These are phyloP conservation scores for Mariannaea sp. DNA, from an alignment of 2,329 filamentous ascomycete genomes.

Conservation along the genomic window DNA sequence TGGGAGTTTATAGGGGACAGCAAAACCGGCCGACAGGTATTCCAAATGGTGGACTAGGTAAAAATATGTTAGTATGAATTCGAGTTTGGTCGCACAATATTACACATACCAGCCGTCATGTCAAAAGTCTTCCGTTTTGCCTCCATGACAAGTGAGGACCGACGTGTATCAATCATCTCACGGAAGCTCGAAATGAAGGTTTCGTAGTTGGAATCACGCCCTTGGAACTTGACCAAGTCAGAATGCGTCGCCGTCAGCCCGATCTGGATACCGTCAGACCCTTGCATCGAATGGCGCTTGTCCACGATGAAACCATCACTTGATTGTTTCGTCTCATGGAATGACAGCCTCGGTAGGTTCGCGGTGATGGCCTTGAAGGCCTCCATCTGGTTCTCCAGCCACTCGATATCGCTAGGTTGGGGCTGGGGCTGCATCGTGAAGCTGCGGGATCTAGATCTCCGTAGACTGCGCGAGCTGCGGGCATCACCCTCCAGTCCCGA, in stretches of 20 bases:
- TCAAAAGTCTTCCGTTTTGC: slow-evolving; percentile 15
- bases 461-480: not conserved
- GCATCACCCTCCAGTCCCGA: slow-evolving; percentile 9
- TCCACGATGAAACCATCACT: slow-evolving; percentile 15
- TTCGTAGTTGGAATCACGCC: slow-evolving; percentile 15
- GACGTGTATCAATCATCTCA: slow-evolving; percentile 8
- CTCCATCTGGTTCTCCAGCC: slow-evolving; percentile 20
- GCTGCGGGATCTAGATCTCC: slow-evolving; percentile 2
- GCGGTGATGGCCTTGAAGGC: slow-evolving; percentile 19
- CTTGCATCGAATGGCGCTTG: slow-evolving; percentile 19
- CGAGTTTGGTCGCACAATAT: too few relatives aligned
- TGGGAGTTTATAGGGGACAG: slow-evolving; percentile 13
- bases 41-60: slow-evolving; percentile 11
- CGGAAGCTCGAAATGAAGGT: slow-evolving; percentile 9
- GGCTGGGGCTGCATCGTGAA: slow-evolving; percentile 10
- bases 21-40: slow-evolving; percentile 11
- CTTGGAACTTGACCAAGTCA: slow-evolving; percentile 17
- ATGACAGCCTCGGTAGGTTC: slow-evolving; percentile 15
- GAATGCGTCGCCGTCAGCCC: slow-evolving; percentile 15
- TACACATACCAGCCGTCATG: slow-evolving; percentile 11
- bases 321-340: slow-evolving; percentile 15
- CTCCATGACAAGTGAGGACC: slow-evolving; percentile 8
- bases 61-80: not conserved
- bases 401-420: slow-evolving; percentile 15
- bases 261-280: slow-evolving; percentile 12